These are phyloP conservation scores for Heliamphora ciliata DNA, from an alignment of 179 eudicot species.

Conservation along the genomic window DNA sequence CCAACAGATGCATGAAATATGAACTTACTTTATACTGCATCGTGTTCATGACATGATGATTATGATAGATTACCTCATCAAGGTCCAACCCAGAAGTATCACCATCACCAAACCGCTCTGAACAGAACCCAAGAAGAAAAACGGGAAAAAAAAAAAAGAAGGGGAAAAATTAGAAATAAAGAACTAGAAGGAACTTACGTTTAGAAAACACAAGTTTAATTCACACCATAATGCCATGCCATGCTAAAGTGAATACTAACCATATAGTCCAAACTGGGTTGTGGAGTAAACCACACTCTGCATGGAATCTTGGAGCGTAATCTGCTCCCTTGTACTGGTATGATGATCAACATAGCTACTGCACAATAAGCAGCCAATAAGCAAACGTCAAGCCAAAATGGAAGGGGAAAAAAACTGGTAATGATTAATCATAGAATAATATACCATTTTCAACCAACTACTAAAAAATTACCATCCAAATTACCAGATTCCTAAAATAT, in stretches of 20 bases:
- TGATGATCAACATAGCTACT: constrained; percentile 91
- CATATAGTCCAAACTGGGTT: constrained; percentile 86
- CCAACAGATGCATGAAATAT: background rate
- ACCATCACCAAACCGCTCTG: constrained; percentile 98
- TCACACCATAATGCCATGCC: constrained; percentile 3
- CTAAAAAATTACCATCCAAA: background rate
- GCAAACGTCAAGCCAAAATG: background rate
- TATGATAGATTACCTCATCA: constrained; percentile 64
- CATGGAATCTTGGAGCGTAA: constrained; percentile 94
- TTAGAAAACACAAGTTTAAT: background rate
- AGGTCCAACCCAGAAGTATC: constrained; percentile 87
- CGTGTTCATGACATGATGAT: background rate
- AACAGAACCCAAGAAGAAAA: constrained; percentile 18
- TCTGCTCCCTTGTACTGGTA: constrained; percentile 92
- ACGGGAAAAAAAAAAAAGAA: background rate
- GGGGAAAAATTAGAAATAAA: background rate
- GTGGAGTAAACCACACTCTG: constrained; percentile 71
- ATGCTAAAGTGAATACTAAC: constrained; percentile 36
- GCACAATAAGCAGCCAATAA: constrained; percentile 27
- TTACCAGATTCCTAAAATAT: background rate
- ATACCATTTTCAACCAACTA: background rate
- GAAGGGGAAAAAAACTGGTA: background rate
- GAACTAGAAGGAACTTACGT: background rate
- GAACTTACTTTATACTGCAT: background rate
- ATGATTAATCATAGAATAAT: background rate